phyloP scores from a whole-genome alignment of 2,329 filamentous ascomycete genomes.

The Myotisia sp. region DNA sequence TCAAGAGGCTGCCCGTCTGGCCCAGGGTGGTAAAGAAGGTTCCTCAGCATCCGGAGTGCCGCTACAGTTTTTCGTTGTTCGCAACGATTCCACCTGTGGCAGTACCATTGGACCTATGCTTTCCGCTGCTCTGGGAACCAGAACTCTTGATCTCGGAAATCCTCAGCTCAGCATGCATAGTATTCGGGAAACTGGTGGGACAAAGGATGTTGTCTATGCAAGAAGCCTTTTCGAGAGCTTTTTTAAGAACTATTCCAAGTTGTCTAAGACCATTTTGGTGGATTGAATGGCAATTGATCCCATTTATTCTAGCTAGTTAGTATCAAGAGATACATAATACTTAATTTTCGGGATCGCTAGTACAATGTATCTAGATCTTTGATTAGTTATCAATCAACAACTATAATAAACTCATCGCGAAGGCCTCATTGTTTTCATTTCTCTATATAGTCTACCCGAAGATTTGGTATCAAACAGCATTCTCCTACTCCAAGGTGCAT shows the following conservation, averaged over 20 bases:
- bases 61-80: conserved; percentile 86
- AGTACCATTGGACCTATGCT: conserved; percentile 98
- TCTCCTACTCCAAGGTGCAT: too few species aligned
- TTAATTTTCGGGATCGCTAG: too few species aligned
- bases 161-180: conserved; percentile 94
- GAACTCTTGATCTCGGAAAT: conserved; percentile 86
- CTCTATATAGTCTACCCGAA: too few species aligned
- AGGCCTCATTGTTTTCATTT: too few species aligned
- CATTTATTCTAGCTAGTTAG: too few species aligned
- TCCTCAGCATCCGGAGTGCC: conserved; percentile 51
- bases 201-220: conserved; percentile 73
- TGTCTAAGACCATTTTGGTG: conserved; percentile 71
- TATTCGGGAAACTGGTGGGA: conserved; percentile 83
- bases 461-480: too few species aligned
- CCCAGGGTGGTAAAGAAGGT: conserved; percentile 32
- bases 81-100: conserved; percentile 88
- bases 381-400: too few species aligned
- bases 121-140: conserved; percentile 66
- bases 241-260: conserved; percentile 65
- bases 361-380: too few species aligned
- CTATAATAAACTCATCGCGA: too few species aligned
- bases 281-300: too few species aligned
- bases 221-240: conserved; percentile 79
- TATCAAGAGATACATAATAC: too few species aligned
- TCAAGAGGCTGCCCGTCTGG: conserved; percentile 59